Evolutionary conservation across 2,329 filamentous ascomycete genomes (phyloP).

Genomic region (Colletotrichum sp.): DNA sequence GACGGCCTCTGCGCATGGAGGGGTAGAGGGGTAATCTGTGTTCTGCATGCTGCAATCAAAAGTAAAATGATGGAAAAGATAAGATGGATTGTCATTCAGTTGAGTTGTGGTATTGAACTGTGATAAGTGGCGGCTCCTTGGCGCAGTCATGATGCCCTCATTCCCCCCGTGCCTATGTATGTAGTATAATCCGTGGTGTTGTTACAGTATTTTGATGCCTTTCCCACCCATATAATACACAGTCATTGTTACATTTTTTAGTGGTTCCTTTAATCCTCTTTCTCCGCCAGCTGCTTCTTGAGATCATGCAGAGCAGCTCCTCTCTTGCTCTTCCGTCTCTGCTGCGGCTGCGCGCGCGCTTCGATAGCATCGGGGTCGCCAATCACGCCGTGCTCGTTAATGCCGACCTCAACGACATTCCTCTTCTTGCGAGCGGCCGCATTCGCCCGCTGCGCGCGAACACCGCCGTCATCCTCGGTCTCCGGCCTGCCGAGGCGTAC

Average conservation of each 20-base stretch:
- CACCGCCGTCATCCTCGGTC: slow-evolving; percentile 48
- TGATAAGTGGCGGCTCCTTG: not conserved
- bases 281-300: slow-evolving; percentile 42
- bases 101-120: slow-evolving; percentile 8
- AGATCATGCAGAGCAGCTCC: slow-evolving; percentile 40
- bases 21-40: not conserved
- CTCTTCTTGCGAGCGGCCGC: slow-evolving; percentile 36
- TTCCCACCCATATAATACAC: slow-evolving; percentile 12
- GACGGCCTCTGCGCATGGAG: not conserved
- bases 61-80: not conserved
- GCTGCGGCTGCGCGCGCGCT: slow-evolving; percentile 39
- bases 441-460: slow-evolving; percentile 37
- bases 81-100: not conserved
- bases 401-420: slow-evolving; percentile 42
- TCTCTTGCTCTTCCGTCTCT: slow-evolving; percentile 42
- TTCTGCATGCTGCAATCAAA: too few relatives aligned
- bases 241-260: not conserved
- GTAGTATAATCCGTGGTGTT: not conserved
- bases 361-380: slow-evolving; percentile 28
- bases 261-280: slow-evolving; percentile 26
- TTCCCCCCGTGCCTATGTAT: not conserved
- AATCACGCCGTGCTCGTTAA: slow-evolving; percentile 31
- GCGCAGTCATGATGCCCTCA: not conserved
- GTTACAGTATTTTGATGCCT: not conserved
- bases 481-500: slow-evolving; percentile 62